A percentile compares a stretch with the other conserved stretches of the same genome.
phyloP scores from a whole-genome alignment of 495 filamentous ascomycete genomes.

The Tuber microsphaerosporum region DNA sequence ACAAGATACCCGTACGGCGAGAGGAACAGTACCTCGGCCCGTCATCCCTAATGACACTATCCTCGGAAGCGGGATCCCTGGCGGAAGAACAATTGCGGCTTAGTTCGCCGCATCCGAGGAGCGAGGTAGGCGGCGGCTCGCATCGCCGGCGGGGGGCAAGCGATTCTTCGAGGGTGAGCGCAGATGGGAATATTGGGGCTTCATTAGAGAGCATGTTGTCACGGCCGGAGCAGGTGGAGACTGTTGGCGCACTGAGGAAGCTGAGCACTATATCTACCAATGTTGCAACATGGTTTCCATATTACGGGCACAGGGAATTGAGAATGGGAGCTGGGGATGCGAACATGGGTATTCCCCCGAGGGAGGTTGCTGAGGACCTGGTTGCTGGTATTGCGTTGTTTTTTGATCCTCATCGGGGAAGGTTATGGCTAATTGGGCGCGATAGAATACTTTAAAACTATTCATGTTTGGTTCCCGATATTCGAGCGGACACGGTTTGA shows the following conservation, averaged over 20 bases:
- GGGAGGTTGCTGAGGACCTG: slow-evolving; percentile 26
- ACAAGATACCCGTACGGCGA: slow-evolving; percentile 12
- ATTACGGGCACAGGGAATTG: slow-evolving; percentile 37
- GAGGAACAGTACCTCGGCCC: slow-evolving; percentile 36
- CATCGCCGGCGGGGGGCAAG: not conserved
- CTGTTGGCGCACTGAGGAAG: slow-evolving; percentile 35
- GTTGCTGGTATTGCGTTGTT: slow-evolving; percentile 18
- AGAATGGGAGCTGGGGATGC: slow-evolving; percentile 30
- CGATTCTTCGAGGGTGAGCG: not conserved
- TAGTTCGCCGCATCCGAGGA: slow-evolving; percentile 17
- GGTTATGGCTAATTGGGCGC: slow-evolving; percentile 11
- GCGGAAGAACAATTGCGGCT: slow-evolving; percentile 28
- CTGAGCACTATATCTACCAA: slow-evolving; percentile 28
- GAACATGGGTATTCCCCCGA: slow-evolving; percentile 29
- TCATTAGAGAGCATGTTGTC: slow-evolving; percentile 2
- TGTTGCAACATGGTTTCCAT: slow-evolving; percentile 34
- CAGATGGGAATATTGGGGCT: not conserved
- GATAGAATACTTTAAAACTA: slow-evolving; percentile 28
- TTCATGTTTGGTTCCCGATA: slow-evolving; percentile 40
- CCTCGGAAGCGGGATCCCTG: slow-evolving; percentile 32
- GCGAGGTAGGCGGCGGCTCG: not conserved
- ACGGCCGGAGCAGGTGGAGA: slow-evolving; percentile 25
- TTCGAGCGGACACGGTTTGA: slow-evolving; percentile 31
- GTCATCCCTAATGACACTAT: slow-evolving; percentile 31
- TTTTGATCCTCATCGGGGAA: not conserved